phyloP scores from a whole-genome alignment of 2,329 filamentous ascomycete species.

The Fusarium dlaminii region DNA sequence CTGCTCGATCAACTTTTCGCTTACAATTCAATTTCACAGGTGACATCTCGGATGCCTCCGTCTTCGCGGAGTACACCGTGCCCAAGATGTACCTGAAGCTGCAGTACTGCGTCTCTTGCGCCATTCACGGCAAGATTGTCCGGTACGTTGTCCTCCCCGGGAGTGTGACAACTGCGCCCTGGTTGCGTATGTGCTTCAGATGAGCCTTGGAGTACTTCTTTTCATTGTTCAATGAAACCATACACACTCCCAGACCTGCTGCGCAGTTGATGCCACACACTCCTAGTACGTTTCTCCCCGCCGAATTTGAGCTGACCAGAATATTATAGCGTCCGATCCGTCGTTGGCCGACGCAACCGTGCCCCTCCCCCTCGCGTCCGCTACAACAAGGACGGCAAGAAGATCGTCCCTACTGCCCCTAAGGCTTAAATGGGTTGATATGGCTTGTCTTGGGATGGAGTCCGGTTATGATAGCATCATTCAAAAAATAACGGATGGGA shows the following conservation, averaged over 20 bases:
- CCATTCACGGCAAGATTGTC: conserved; percentile 99
- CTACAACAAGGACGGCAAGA: conserved; percentile 99
- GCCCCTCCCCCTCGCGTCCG: conserved; percentile 96
- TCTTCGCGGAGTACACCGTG: conserved; percentile 99
- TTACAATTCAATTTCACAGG: conserved; percentile 62
- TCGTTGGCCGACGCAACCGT: conserved; percentile 97
- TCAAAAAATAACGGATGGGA: conserved; percentile 49
- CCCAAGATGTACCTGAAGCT: conserved; percentile 99
- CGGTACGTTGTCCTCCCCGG: conserved; percentile 80
- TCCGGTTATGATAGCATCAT: conserved; percentile 53
- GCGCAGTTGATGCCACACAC: conserved; percentile 5
- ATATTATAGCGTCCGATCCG: conserved; percentile 87
- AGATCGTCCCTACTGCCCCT: conserved; percentile 81
- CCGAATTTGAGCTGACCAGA: conserved; percentile 53
- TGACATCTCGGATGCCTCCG: conserved; percentile 99
- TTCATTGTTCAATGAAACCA: conserved; percentile 31
- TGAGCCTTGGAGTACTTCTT: conserved; percentile 67
- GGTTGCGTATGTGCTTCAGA: conserved; percentile 61
- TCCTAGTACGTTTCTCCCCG: conserved; percentile 38
- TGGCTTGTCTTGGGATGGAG: conserved; percentile 46
- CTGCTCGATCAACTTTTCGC: conserved; percentile 4
- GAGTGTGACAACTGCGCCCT: conserved; percentile 67
- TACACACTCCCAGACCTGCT: conserved; percentile 42
- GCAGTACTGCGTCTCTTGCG: conserved; percentile 99
- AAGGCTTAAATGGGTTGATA: conserved; percentile 51